Evolutionary conservation across 140 eudicot genomes (phyloP).

Genomic region (Erigeron philadelphicus): DNA sequence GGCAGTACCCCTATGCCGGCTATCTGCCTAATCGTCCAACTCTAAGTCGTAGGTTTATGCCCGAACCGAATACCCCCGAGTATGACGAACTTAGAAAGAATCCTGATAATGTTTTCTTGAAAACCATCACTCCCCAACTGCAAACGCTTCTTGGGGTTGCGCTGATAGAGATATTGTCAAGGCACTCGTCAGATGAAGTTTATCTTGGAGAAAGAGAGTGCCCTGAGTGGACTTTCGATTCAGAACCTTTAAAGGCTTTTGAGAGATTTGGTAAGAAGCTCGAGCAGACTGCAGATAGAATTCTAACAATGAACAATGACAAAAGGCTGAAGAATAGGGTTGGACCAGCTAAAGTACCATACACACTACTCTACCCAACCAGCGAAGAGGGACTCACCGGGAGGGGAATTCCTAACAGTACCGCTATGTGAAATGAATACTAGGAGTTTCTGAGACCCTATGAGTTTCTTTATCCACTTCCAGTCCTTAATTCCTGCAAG

Average conservation of each 20-base stretch:
- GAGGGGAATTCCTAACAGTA: conserved; percentile 69
- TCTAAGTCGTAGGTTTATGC: conserved; percentile 56
- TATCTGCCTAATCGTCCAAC: conserved; percentile 63
- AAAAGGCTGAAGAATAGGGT: conserved; percentile 41
- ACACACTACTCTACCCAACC: conserved; percentile 47
- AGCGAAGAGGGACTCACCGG: conserved; percentile 60
- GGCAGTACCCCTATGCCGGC: conserved; percentile 73
- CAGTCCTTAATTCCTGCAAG: too few species aligned
- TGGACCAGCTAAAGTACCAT: conserved; percentile 53
- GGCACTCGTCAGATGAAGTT: conserved; percentile 64
- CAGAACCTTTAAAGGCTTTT: conserved; percentile 42
- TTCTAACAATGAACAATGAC: conserved; percentile 38
- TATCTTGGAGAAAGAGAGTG: conserved; percentile 57
- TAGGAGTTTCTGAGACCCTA: background rate
- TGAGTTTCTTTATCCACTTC: too few species aligned
- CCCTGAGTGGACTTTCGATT: conserved; percentile 50
- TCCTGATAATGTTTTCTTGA: conserved; percentile 46
- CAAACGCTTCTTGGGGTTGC: conserved; percentile 48
- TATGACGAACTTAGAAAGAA: conserved; percentile 45
- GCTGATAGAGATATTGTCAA: conserved; percentile 53
- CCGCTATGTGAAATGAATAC: conserved; percentile 5
- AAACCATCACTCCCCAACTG: conserved; percentile 49
- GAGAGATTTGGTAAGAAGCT: conserved; percentile 42
- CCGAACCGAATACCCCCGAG: conserved; percentile 53
- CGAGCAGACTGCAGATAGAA: conserved; percentile 39